phyloP scores from a whole-genome alignment of 495 filamentous ascomycete genomes.

The Pyrenula massariospora region DNA sequence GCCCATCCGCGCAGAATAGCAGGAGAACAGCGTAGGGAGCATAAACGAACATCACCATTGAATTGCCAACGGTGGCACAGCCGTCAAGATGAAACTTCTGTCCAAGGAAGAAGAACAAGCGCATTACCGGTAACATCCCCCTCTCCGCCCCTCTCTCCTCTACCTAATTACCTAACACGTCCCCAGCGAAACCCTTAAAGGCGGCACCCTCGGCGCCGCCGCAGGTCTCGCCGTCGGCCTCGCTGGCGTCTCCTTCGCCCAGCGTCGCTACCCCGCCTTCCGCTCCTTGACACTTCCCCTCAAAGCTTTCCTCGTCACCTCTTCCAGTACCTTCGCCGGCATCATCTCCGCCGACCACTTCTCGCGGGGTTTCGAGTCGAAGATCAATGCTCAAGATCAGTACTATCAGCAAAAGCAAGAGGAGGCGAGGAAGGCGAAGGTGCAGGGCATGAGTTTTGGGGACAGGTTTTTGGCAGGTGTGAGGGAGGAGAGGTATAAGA shows the following conservation, averaged over 20 bases:
- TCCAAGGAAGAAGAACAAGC: conserved; percentile 80
- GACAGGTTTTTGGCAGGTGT: conserved; percentile 48
- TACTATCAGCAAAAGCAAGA: conserved; percentile 55
- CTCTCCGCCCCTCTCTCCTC: neutral
- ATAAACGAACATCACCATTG: no score
- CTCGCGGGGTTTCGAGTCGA: conserved; percentile 61
- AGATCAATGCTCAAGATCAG: conserved; percentile 48
- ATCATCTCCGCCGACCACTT: conserved; percentile 79
- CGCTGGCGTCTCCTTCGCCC: conserved; percentile 49
- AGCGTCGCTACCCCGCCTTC: conserved; percentile 58
- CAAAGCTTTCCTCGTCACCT: conserved; percentile 81
- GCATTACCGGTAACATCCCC: conserved; percentile 43
- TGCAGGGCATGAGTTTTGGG: conserved; percentile 38
- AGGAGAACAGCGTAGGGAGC: no score
- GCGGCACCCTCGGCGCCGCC: conserved; percentile 59
- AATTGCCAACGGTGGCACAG: no score
- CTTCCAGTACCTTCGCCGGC: conserved; percentile 66
- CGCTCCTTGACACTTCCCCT: conserved; percentile 74
- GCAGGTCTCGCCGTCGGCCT: conserved; percentile 53
- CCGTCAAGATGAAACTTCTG: conserved; percentile 72
- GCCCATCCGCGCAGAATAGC: neutral
- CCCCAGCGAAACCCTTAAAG: conserved; percentile 57
- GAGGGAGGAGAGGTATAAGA: conserved; percentile 74
- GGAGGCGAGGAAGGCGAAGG: conserved; percentile 33
- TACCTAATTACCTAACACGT: neutral